A percentile compares a stretch with the other conserved stretches of the same genome.
Conservation (phyloP, 352 stramenopile genomes). For the Globisporangium polare region DNA sequence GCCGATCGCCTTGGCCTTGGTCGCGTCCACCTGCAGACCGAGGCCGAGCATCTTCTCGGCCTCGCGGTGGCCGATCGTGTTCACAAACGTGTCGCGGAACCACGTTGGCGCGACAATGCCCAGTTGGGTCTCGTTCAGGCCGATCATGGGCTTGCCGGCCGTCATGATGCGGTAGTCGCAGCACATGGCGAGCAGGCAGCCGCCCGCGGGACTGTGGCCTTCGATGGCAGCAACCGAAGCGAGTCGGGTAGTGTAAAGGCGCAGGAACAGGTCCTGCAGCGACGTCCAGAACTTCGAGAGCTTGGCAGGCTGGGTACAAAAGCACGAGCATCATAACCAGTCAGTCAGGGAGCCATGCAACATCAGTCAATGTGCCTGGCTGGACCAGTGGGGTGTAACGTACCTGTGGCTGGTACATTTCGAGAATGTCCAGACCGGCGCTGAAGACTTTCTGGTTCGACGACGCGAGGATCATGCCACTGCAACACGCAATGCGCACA, state of each 20-base stretch:
- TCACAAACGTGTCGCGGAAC: constrained; percentile 81
- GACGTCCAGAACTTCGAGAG: constrained; percentile 89
- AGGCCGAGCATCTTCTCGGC: constrained; percentile 85
- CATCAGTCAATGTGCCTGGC: neutral
- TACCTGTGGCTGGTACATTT: constrained; percentile 89
- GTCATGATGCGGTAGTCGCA: constrained; percentile 95
- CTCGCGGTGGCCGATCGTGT: constrained; percentile 80
- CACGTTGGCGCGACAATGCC: constrained; percentile 87
- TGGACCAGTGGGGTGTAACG: neutral
- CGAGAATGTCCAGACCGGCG: constrained; percentile 90
- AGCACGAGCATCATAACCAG: neutral
- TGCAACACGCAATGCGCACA: constrained; percentile 18
- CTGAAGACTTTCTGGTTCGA: constrained; percentile 86
- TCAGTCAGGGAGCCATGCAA: neutral
- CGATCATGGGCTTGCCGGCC: constrained; percentile 85
- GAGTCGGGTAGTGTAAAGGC: constrained; percentile 90
- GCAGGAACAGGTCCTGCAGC: constrained; percentile 91
- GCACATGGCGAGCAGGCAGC: constrained; percentile 92
- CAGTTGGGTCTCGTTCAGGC: constrained; percentile 93
- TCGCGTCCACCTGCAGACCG: constrained; percentile 73
- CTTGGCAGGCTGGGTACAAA: constrained; percentile 27
- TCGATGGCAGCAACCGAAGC: constrained; percentile 88
- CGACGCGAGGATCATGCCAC: constrained; percentile 74
- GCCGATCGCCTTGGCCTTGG: constrained; percentile 68
- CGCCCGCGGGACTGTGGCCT: constrained; percentile 90